Percentiles rank a stretch among this genome's conserved stretches.
Conservation (phyloP, 768 basidiomycete genomes). For the Leccinum sublutescens region DNA sequence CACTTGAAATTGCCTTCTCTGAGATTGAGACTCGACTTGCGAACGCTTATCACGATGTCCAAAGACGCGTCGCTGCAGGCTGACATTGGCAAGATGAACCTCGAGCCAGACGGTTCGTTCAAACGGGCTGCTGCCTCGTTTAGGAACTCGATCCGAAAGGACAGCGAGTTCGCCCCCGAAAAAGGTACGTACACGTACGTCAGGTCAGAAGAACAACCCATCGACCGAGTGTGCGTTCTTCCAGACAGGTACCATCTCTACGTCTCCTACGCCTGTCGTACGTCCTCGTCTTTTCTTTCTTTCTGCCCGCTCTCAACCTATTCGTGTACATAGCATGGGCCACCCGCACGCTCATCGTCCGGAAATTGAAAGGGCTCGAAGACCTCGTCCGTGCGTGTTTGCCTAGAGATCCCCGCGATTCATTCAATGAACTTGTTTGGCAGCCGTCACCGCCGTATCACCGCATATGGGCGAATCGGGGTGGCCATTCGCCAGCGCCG, state of each 20-base stretch:
- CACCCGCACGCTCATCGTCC: conserved; percentile 81
- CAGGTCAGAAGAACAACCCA: too few species aligned
- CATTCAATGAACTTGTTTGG: neutral
- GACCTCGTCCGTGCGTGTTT: conserved; percentile 65
- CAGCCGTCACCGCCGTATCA: conserved; percentile 80
- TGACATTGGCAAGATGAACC: conserved; percentile 55
- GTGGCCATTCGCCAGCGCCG: conserved; percentile 81
- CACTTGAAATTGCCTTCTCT: neutral
- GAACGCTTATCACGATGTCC: conserved; percentile 23
- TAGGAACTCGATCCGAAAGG: conserved; percentile 53
- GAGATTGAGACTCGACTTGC: neutral
- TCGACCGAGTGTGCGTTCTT: neutral
- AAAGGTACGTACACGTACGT: conserved; percentile 48
- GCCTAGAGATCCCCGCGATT: neutral
- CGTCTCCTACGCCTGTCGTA: conserved; percentile 84
- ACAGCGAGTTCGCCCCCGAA: conserved; percentile 69
- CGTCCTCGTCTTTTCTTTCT: conserved; percentile 21
- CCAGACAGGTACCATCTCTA: conserved; percentile 90
- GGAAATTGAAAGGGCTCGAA: conserved; percentile 92
- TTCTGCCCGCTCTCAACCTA: neutral
- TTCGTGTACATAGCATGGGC: conserved; percentile 73
- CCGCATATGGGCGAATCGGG: conserved; percentile 82
- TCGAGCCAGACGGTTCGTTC: conserved; percentile 64
- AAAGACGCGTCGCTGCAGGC: conserved; percentile 38
- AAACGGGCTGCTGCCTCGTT: conserved; percentile 53